A percentile compares a stretch with the other conserved stretches of the same genome.
Conservation (phyloP, 352 stramenopile species). For the Pythium vanterpoolii region DNA sequence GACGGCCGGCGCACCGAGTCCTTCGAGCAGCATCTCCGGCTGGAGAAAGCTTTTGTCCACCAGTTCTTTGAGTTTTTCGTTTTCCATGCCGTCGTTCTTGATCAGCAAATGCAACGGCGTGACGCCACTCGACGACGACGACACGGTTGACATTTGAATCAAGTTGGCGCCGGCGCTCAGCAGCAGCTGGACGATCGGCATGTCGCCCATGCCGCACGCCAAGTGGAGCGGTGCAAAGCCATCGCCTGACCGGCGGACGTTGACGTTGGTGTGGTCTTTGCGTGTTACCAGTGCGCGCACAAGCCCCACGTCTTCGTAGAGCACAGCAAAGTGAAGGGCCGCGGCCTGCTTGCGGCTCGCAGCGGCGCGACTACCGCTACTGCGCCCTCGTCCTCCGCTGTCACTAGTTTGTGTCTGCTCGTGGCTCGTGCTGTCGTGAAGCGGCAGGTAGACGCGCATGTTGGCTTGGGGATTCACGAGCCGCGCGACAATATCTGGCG, state of each 20-base stretch:
- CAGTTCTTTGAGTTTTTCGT: constrained; percentile 42
- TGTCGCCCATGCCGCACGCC: constrained; percentile 51
- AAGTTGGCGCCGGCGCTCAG: constrained; percentile 50
- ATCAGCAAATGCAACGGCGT: constrained; percentile 53
- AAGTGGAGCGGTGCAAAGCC: constrained; percentile 66
- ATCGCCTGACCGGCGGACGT: constrained; percentile 55
- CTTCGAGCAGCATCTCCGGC: constrained; percentile 43
- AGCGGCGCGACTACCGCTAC: not conserved
- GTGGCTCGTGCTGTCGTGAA: constrained; percentile 27
- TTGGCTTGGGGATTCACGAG: constrained; percentile 53
- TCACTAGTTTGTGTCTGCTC: constrained; percentile 8
- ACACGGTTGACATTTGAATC: constrained; percentile 45
- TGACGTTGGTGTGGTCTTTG: constrained; percentile 42
- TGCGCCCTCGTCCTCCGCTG: not conserved
- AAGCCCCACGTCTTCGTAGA: constrained; percentile 50
- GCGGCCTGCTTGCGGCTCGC: constrained; percentile 41
- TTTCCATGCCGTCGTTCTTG: constrained; percentile 43
- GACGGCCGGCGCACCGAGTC: constrained; percentile 15
- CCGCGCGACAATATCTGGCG: constrained; percentile 32
- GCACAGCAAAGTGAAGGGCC: constrained; percentile 61
- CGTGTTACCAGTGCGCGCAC: constrained; percentile 32
- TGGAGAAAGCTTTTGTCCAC: constrained; percentile 36
- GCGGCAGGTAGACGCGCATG: constrained; percentile 54
- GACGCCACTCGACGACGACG: constrained; percentile 31
- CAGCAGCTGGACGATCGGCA: constrained; percentile 45